Base-by-base conservation (phyloP, 441 rosid species). In the Erodium texanum region DNA sequence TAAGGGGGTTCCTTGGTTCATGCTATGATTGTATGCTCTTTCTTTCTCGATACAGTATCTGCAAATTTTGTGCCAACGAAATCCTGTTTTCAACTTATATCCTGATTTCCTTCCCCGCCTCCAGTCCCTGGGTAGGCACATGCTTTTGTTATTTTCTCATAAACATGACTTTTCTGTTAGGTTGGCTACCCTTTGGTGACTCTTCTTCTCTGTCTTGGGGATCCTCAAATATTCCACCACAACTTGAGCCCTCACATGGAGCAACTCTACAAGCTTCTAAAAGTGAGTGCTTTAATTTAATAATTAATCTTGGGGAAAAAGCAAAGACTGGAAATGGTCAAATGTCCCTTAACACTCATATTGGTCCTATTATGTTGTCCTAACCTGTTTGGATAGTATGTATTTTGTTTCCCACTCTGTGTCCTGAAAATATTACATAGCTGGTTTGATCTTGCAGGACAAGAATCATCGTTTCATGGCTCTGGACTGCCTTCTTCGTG, bases 161-260 rank as follows among this genome's bases (percentile, higher is more conserved):
- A 24, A 71, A 62, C 9, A 34, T 24, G 58, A 77, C 68, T 68
- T 54, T 29, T 77, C 18, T 56, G 36, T 69, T 81, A 95, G 99
- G 99, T 95, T 80, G 99, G 99, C 76, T 92, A 89, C 73, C 99
- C 99, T 64, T 82, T 95, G 80, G 99, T 90, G 79, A 95, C 98
- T 69, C 97, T 92, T 82, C 99, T 95, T 81, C 94, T 95, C 62
- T 95, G 99, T 76, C 97, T 95, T 12, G 98, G 98, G 67, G 99
- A 95, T 84, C 98, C 99, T 59, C 93, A 83, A 77, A 85, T 86
- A 81, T 95, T 95, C 81, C 90, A 89, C 83, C 84, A 56, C 71
- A 85, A 84, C 80, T 82, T 95, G 77, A 89, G 96, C 78, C 76
- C 89, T 70, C 98, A 92, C 78, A 92, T 92, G 99, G 99, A 95